Conservation (phyloP, 495 filamentous ascomycete species). For the Rhypophila decipiens region DNA sequence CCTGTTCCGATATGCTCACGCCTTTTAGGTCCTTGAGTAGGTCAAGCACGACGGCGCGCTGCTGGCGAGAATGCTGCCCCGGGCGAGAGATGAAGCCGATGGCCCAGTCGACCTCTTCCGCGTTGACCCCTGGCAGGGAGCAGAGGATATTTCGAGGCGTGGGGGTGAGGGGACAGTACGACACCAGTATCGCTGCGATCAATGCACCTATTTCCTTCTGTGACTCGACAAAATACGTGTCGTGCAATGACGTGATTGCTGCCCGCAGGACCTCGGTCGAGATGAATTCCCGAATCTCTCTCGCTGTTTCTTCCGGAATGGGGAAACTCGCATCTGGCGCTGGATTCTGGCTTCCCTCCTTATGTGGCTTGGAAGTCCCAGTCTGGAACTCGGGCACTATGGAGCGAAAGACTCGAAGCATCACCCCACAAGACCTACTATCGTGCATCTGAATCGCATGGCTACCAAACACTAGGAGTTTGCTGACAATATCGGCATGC, state of each 20-base stretch:
- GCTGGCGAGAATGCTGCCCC: conserved; percentile 56
- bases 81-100: conserved; percentile 48
- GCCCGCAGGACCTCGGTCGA: conserved; percentile 74
- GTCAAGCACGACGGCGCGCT: conserved; percentile 79
- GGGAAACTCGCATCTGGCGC: conserved; percentile 30
- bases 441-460: conserved; percentile 89
- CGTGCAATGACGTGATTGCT: conserved; percentile 81
- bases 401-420: conserved; percentile 75
- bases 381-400: conserved; percentile 69
- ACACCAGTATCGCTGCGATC: conserved; percentile 75
- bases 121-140: conserved; percentile 47
- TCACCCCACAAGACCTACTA: conserved; percentile 77
- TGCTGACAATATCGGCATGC: conserved; percentile 72
- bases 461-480: conserved; percentile 82
- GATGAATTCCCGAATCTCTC: conserved; percentile 86
- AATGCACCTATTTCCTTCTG: conserved; percentile 87
- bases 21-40: conserved; percentile 80
- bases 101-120: conserved; percentile 52
- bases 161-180: conserved; percentile 59
- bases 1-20: conserved; percentile 86
- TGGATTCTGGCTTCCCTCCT: conserved; percentile 3
- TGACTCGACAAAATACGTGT: conserved; percentile 92
- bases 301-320: conserved; percentile 41
- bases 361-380: conserved; percentile 8
- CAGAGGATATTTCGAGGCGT: conserved; percentile 52